These are phyloP conservation scores for Nicotiana sylvestris DNA, from an alignment of 257 asterid species.

Conservation along the genomic window DNA sequence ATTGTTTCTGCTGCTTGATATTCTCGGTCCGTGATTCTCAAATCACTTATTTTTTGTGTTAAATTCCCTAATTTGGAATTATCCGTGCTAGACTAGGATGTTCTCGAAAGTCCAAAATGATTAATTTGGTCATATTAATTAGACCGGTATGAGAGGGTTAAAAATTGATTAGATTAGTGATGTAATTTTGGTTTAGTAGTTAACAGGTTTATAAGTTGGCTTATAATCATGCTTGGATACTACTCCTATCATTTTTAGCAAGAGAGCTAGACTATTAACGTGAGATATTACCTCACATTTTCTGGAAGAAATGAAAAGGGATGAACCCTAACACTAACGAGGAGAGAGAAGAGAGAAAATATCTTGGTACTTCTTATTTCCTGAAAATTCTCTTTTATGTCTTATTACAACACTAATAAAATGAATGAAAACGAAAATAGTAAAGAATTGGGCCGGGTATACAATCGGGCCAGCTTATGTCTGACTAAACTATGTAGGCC, in stretches of 20 bases:
- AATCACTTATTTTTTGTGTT: neutral
- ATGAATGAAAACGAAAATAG: too few species aligned
- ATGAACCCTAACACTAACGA: too few species aligned
- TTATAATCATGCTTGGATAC: neutral
- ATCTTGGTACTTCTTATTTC: too few species aligned
- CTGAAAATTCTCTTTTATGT: too few species aligned
- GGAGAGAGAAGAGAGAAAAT: too few species aligned
- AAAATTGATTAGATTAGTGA: neutral
- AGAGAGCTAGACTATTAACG: neutral
- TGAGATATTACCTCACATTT: too few species aligned
- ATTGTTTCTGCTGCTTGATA: neutral
- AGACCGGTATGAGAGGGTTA: neutral
- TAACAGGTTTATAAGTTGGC: neutral
- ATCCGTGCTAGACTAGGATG: neutral
- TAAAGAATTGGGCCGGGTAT: too few species aligned
- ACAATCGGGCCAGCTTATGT: too few species aligned
- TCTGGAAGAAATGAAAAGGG: too few species aligned
- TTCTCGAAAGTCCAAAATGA: neutral
- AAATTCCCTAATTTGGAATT: neutral
- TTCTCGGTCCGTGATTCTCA: neutral
- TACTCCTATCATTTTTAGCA: neutral
- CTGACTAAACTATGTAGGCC: too few species aligned
- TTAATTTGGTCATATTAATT: neutral
- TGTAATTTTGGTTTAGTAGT: neutral
- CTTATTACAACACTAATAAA: too few species aligned